Evolutionary conservation across 768 basidiomycete genomes (phyloP).

Genomic region (Terana coerulea): DNA sequence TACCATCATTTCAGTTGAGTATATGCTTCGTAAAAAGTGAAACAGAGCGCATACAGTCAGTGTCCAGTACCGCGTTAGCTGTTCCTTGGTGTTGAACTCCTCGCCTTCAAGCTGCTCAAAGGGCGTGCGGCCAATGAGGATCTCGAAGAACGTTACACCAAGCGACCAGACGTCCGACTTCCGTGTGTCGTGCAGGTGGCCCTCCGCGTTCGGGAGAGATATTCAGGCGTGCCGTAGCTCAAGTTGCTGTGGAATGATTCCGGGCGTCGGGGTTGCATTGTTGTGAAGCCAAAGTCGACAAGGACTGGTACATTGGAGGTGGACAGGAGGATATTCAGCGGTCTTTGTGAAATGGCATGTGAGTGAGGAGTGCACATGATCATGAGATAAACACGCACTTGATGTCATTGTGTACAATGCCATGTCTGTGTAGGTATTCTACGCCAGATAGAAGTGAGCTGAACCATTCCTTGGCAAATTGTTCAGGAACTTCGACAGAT

Average conservation of each 20-base stretch:
- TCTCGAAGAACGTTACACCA: conserved; percentile 90
- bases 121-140: conserved; percentile 87
- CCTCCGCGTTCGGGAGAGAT: conserved; percentile 89
- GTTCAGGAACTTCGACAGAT: conserved; percentile 83
- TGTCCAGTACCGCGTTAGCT: conserved; percentile 82
- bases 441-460: conserved; percentile 76
- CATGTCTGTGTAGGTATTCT: conserved; percentile 77
- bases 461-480: conserved; percentile 78
- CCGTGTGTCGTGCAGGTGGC: conserved; percentile 88
- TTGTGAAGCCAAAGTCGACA: conserved; percentile 95
- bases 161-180: conserved; percentile 88
- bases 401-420: conserved; percentile 92
- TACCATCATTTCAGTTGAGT: background rate
- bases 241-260: conserved; percentile 80
- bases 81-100: conserved; percentile 72
- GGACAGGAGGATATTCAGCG: conserved; percentile 90
- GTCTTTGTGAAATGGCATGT: conserved; percentile 40
- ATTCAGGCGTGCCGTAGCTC: conserved; percentile 91
- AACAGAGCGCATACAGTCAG: conserved; percentile 70
- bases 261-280: conserved; percentile 59
- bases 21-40: background rate
- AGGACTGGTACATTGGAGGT: conserved; percentile 76
- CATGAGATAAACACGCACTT: conserved; percentile 54
- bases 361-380: background rate
- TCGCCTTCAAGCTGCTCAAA: conserved; percentile 84